Conservation (phyloP, 768 basidiomycete species). For the Serendipita sp. region DNA sequence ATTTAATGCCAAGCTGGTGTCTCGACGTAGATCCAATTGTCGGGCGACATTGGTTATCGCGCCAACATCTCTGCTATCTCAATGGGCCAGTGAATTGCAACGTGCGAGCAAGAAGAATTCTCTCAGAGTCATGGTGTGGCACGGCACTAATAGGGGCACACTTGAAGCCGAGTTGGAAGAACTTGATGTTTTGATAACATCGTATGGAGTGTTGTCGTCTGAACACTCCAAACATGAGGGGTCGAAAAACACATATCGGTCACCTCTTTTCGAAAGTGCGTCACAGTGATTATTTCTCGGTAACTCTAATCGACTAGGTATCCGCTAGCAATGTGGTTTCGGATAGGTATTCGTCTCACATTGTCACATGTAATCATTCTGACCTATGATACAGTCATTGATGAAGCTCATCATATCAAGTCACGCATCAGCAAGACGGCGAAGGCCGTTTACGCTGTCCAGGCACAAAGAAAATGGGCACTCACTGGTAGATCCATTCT, state of each 20-base stretch:
- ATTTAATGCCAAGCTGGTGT: constrained; percentile 33
- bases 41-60: constrained; percentile 80
- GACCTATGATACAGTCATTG: constrained; percentile 35
- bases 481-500: constrained; percentile 44
- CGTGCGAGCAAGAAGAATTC: constrained; percentile 63
- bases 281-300: constrained; percentile 16
- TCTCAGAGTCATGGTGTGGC: constrained; percentile 61
- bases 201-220: constrained; percentile 81
- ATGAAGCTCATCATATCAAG: constrained; percentile 94
- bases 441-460: constrained; percentile 73
- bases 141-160: constrained; percentile 73
- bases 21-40: constrained; percentile 21
- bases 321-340: background rate
- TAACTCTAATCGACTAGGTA: background rate
- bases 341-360: background rate
- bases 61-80: constrained; percentile 77
- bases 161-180: constrained; percentile 41
- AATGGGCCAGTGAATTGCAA: constrained; percentile 87
- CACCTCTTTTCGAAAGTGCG: constrained; percentile 57
- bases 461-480: constrained; percentile 72
- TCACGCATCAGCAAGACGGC: constrained; percentile 77
- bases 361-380: background rate
- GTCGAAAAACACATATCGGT: constrained; percentile 23
- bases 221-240: constrained; percentile 65
- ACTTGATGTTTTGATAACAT: constrained; percentile 75